Base-by-base conservation (phyloP, 331 rosid species). In the Stylosanthes scabra region DNA sequence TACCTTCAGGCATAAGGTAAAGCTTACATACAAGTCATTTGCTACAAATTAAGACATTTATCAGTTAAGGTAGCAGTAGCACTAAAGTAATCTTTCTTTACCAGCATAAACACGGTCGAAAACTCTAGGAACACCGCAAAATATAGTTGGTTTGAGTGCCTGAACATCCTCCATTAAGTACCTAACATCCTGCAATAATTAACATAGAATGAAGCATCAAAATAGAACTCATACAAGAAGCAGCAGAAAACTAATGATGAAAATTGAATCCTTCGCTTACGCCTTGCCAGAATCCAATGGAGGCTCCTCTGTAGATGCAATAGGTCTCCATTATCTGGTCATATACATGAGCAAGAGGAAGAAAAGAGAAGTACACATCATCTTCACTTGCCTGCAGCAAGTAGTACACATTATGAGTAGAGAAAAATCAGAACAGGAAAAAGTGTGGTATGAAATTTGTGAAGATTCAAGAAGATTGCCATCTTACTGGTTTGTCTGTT, bases 71-170 rank as follows among this genome's bases (percentile, higher is more conserved):
- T 3, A 27, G 27, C 40, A 45, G 3, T 11, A 16, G 25, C 27
- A 51, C 4, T 16, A 46, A 67, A 66, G 60, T 7, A 57, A 60
- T 69, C 9, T 47, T 14, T 45, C 73, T 60, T 54, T 83, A 94
- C 99, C 95, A 3, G 84, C 39, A 51, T 94, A 88, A 65, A 94
- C 80, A 52, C 96, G 99, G 76, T 94, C 99, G 51, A 80, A 91
- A 74, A 94, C 93, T 75, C 99, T 85, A 67, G 99, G 99, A 56
- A 94, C 99, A 2, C 93, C 99, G 73, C 90, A 94, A 75, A 94
- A 94, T 54, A 88, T 73, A 52, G 95, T 84, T 72, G 98, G 99
- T 77, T 80, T 88, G 73, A 89, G 84, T 61, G 84, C 83, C 74
- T 89, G 95, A 65, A 94, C 68, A 68, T 94, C 98, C 27, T 91